Conservation (phyloP, 192 early-diverging fungal genomes). For the Podila epigama region DNA sequence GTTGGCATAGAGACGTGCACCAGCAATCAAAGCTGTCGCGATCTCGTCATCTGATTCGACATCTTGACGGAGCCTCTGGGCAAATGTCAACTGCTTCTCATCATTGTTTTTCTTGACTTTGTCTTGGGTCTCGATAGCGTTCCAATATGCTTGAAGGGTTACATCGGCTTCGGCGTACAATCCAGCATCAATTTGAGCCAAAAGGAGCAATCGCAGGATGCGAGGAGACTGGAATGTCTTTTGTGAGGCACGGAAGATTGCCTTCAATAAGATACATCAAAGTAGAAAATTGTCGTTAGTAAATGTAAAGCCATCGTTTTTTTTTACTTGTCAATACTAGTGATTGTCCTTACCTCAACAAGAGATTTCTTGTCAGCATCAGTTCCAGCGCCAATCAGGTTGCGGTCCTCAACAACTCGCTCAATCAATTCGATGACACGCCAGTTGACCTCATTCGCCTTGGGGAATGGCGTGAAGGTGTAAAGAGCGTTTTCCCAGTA, state of each 20-base stretch:
- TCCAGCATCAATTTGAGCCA: conserved; percentile 63
- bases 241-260: conserved; percentile 67
- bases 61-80: conserved; percentile 26
- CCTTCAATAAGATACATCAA: not conserved
- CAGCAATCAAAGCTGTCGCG: conserved; percentile 27
- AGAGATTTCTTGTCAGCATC: conserved; percentile 62
- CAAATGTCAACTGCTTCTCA: conserved; percentile 1
- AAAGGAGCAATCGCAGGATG: conserved; percentile 69
- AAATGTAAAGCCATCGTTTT: not conserved
- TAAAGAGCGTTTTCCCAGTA: conserved; percentile 69
- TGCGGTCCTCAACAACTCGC: conserved; percentile 66
- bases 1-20: conserved; percentile 30
- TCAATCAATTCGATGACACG: conserved; percentile 70
- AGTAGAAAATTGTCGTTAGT: not conserved
- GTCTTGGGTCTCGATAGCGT: conserved; percentile 54
- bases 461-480: conserved; percentile 63
- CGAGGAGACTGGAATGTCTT: conserved; percentile 77
- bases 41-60: conserved; percentile 37
- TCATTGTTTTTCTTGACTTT: conserved; percentile 33
- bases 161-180: conserved; percentile 81
- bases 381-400: conserved; percentile 57
- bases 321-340: too few relatives aligned
- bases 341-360: conserved; percentile 52
- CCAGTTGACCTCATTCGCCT: conserved; percentile 64
- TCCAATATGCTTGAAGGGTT: conserved; percentile 68